Base-by-base conservation (phyloP, 1,139 yeast genomes). In the Blastobotrys elegans region DNA sequence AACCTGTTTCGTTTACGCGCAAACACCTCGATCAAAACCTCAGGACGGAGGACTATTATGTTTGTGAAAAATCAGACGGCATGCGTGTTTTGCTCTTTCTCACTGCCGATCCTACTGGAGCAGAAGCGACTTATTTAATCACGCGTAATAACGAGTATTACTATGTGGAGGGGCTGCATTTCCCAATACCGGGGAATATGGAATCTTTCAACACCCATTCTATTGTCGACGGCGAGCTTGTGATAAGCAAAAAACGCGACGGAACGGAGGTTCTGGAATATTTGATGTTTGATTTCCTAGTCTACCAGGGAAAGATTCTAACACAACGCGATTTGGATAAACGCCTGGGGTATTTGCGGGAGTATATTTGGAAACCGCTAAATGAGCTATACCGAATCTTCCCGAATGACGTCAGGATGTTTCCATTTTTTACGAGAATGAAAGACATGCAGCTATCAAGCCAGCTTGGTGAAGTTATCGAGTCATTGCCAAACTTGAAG, bases 31-130 rank as follows among this genome's bases (percentile, higher is more conserved):
- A 72, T 5, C 79, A 79, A 46, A 79, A 80, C 32, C 69, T 92
- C 44, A 64, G 76, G 63, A 70, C 70, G 2, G 76, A 76, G 48
- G 89, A 84, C n/a, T 42, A 42, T 63, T 84, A 80, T 59, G 98
- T 92, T 0, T 92, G 98, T 69, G 99, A 94, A 62, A 94, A 94
- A 64, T 81, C 95, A 0, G 98, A 94, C 66, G 99, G 99, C 0
- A 71, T 92, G 47, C 73, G 99, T 48, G 87, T 95, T 52, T 69
- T 92, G 38, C 71, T 87, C 60, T 90, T 85, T 60, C 82, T 88
- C 2, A 79, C 87, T 2, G 84, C 82, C 18, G 58, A 56, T 21
- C 39, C 50, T 2, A 38, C 14, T 26, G 16, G 40, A 14, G 24
- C 17, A 7, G 48, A 47, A 26, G 92, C 40, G 14, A 86, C 74